A percentile compares a stretch with the other conserved stretches of the same genome.
phyloP scores from a whole-genome alignment of 2,329 filamentous ascomycete species.

The Ophiostoma tasmaniense region DNA sequence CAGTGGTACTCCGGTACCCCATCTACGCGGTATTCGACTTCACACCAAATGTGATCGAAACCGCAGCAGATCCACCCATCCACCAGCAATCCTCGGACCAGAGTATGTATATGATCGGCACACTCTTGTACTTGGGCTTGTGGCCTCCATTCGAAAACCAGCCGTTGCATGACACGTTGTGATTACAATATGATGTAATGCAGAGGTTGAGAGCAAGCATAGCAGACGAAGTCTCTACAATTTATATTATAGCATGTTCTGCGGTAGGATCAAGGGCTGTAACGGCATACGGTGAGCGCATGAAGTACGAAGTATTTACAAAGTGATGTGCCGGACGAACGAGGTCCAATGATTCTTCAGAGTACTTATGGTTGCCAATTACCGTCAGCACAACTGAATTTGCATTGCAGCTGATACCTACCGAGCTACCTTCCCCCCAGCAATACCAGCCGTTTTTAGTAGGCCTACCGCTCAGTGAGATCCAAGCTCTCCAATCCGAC shows the following conservation, averaged over 20 bases:
- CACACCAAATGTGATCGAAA: neutral
- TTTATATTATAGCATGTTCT: neutral
- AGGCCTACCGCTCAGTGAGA: neutral
- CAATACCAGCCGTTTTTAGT: neutral
- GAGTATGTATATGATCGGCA: neutral
- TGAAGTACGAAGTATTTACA: too few species aligned
- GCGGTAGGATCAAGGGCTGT: neutral
- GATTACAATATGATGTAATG: neutral
- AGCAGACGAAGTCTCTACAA: neutral
- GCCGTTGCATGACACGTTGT: neutral
- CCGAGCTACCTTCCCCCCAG: neutral
- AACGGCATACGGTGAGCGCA: neutral
- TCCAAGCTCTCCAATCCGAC: neutral
- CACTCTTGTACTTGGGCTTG: neutral
- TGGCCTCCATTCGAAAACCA: neutral
- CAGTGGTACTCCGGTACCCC: neutral
- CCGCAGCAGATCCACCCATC: neutral
- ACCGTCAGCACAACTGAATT: neutral
- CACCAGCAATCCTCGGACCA: neutral
- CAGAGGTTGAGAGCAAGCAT: neutral
- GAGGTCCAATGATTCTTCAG: neutral
- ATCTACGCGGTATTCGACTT: slow-evolving; percentile 1
- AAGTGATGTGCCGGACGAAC: neutral
- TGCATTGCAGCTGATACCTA: neutral
- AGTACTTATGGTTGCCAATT: neutral